Evolutionary conservation across 148 eudicot genomes (phyloP).

Genomic region (Simmondsia chinensis): DNA sequence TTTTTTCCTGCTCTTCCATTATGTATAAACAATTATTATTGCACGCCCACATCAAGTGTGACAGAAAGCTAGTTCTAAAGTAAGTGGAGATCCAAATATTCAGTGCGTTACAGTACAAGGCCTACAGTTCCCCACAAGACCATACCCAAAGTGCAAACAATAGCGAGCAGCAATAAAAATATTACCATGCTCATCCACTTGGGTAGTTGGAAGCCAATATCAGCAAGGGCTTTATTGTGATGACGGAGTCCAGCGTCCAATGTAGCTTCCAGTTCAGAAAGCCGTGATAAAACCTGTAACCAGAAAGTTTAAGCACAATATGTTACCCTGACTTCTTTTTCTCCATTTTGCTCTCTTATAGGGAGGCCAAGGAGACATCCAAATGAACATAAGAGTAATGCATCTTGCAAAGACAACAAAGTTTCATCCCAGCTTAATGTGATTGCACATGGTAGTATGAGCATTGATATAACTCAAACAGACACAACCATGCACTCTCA

Average conservation of each 20-base stretch:
- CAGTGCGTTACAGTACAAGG: no score
- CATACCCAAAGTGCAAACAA: slow-evolving; percentile 5
- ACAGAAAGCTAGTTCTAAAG: no score
- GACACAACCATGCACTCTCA: no score
- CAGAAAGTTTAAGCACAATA: slow-evolving; percentile 2
- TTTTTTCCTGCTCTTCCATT: not conserved
- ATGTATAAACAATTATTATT: not conserved
- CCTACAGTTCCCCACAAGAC: not conserved
- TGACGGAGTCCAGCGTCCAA: slow-evolving; percentile 90
- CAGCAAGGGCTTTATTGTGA: slow-evolving; percentile 65
- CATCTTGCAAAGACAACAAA: no score
- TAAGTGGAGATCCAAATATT: no score
- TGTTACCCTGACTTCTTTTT: not conserved
- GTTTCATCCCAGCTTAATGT: no score
- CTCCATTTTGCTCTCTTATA: not conserved
- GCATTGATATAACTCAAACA: no score
- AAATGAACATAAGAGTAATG: no score
- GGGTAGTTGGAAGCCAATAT: slow-evolving; percentile 62
- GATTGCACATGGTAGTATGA: no score
- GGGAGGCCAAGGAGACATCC: no score
- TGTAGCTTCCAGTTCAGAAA: slow-evolving; percentile 89
- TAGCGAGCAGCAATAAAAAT: not conserved
- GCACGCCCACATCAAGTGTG: no score
- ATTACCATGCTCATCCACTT: slow-evolving; percentile 85
- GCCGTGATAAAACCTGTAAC: slow-evolving; percentile 83